These are phyloP conservation scores for Trichoderma asperellum DNA, from an alignment of 2,329 filamentous ascomycete species.

Conservation along the genomic window DNA sequence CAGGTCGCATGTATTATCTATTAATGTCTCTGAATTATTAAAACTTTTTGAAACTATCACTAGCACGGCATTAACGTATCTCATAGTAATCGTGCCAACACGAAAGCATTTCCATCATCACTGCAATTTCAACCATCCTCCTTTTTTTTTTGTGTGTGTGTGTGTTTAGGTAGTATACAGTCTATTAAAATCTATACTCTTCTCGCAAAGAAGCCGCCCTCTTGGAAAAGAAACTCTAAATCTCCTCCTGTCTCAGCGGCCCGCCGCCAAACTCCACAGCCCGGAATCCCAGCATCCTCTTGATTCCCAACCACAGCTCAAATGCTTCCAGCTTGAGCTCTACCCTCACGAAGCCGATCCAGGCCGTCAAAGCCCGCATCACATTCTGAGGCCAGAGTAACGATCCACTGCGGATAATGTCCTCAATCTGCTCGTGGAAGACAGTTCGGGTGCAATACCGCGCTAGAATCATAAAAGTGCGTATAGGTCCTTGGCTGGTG, in stretches of 20 bases:
- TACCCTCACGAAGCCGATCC: conserved; percentile 61
- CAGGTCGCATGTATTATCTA: neutral
- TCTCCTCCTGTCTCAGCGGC: conserved; percentile 32
- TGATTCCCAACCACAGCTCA: conserved; percentile 62
- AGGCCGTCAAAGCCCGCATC: conserved; percentile 58
- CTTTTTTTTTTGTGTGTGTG: neutral
- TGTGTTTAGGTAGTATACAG: conserved; percentile 1
- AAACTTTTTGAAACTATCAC: conserved; percentile 2
- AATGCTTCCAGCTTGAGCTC: conserved; percentile 66
- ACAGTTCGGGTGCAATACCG: conserved; percentile 70
- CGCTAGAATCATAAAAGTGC: conserved; percentile 69
- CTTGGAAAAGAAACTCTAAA: neutral
- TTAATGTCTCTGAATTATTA: neutral
- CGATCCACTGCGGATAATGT: conserved; percentile 57
- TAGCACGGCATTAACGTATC: conserved; percentile 13
- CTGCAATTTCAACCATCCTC: neutral
- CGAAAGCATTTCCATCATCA: neutral
- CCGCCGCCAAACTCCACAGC: conserved; percentile 36
- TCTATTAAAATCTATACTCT: conserved; percentile 27
- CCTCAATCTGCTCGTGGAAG: conserved; percentile 65
- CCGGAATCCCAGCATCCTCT: conserved; percentile 50
- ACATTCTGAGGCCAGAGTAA: conserved; percentile 63
- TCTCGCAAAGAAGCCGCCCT: neutral
- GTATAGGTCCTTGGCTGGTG: conserved; percentile 68
- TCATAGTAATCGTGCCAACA: conserved; percentile 19